Conservation (phyloP, 2,329 filamentous ascomycete genomes). For the Lasiodiplodia theobromae region DNA sequence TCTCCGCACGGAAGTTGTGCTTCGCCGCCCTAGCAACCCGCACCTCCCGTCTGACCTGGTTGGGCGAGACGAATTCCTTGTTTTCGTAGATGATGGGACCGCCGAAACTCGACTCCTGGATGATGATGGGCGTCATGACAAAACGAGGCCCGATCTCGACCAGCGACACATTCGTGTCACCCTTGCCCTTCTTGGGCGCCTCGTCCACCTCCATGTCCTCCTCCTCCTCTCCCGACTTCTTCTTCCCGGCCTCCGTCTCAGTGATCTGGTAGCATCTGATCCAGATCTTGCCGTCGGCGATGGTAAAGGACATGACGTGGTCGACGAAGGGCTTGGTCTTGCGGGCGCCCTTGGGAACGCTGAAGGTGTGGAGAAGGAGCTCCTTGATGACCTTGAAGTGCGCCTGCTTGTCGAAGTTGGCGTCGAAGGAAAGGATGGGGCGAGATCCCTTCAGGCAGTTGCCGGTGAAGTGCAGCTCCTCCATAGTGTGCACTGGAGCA, state of each 20-base stretch:
- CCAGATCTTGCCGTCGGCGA: slow-evolving; percentile 95
- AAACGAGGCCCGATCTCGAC: slow-evolving; percentile 95
- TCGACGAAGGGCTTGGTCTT: slow-evolving; percentile 97
- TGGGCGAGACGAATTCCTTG: slow-evolving; percentile 94
- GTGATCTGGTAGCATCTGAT: slow-evolving; percentile 92
- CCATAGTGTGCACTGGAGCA: slow-evolving; percentile 86
- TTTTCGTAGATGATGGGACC: slow-evolving; percentile 98
- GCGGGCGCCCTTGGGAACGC: slow-evolving; percentile 84
- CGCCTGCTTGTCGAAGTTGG: slow-evolving; percentile 80
- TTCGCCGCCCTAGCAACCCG: slow-evolving; percentile 76
- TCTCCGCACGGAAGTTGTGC: slow-evolving; percentile 79
- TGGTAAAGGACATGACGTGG: slow-evolving; percentile 89
- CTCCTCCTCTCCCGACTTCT: slow-evolving; percentile 50
- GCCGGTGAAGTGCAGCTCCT: slow-evolving; percentile 93
- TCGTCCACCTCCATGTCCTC: slow-evolving; percentile 40
- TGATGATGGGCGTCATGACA: slow-evolving; percentile 91
- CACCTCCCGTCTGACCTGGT: slow-evolving; percentile 87
- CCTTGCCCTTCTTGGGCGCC: slow-evolving; percentile 51
- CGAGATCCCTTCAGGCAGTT: slow-evolving; percentile 95
- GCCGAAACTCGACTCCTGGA: slow-evolving; percentile 92
- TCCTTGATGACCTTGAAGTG: slow-evolving; percentile 87
- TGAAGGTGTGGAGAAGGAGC: slow-evolving; percentile 87
- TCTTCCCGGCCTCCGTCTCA: slow-evolving; percentile 69
- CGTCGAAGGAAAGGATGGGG: slow-evolving; percentile 90
- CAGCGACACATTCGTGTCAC: slow-evolving; percentile 77